These are phyloP conservation scores for Zasmidium citrigriseum DNA, from an alignment of 2,329 filamentous ascomycete species.

Conservation along the genomic window DNA sequence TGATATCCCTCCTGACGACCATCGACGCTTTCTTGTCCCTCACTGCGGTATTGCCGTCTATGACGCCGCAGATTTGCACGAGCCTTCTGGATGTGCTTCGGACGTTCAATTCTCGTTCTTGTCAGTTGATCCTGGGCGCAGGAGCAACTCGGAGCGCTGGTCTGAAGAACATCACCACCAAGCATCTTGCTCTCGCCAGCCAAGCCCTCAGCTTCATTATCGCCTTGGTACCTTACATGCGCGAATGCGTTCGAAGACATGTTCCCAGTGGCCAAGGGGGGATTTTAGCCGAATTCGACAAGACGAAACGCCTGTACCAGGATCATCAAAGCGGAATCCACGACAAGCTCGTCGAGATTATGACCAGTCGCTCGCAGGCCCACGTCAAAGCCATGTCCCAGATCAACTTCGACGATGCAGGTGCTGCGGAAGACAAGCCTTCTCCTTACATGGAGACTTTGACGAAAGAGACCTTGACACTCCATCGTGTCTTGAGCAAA, in stretches of 20 bases:
- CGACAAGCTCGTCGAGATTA: slow-evolving; percentile 90
- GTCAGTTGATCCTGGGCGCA: slow-evolving; percentile 93
- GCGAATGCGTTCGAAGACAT: slow-evolving; percentile 87
- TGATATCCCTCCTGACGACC: slow-evolving; percentile 75
- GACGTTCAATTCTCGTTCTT: slow-evolving; percentile 92
- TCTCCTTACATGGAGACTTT: slow-evolving; percentile 84
- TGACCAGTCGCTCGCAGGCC: slow-evolving; percentile 72
- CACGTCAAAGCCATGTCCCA: slow-evolving; percentile 75
- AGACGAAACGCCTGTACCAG: slow-evolving; percentile 77
- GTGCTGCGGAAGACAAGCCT: slow-evolving; percentile 27
- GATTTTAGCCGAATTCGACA: slow-evolving; percentile 79
- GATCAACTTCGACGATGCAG: slow-evolving; percentile 69
- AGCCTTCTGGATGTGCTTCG: slow-evolving; percentile 84
- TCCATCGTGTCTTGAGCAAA: slow-evolving; percentile 81
- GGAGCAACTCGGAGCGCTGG: slow-evolving; percentile 87
- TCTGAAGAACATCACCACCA: slow-evolving; percentile 93
- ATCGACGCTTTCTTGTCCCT: slow-evolving; percentile 83
- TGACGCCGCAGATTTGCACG: slow-evolving; percentile 79
- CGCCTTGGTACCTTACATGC: slow-evolving; percentile 81
- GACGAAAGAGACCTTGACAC: slow-evolving; percentile 78
- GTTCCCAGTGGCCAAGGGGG: slow-evolving; percentile 51
- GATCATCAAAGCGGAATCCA: slow-evolving; percentile 90
- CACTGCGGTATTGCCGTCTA: slow-evolving; percentile 80
- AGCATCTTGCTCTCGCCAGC: slow-evolving; percentile 87
- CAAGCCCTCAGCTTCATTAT: slow-evolving; percentile 88